These are phyloP conservation scores for Ophiostoma ulmi DNA, from an alignment of 2,329 filamentous ascomycete species.

Conservation along the genomic window DNA sequence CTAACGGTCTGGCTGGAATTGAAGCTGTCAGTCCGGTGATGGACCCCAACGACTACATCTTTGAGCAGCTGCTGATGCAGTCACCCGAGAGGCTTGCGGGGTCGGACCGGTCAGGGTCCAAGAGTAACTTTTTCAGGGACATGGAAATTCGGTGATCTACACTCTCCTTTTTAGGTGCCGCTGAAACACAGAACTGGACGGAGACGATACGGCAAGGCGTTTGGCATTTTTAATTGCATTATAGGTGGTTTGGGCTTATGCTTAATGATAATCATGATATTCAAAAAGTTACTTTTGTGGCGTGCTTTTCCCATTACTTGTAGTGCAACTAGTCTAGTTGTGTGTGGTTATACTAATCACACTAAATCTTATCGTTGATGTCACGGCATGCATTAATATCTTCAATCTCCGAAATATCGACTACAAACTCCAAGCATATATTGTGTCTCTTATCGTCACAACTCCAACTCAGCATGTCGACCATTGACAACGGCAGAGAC, in stretches of 20 bases:
- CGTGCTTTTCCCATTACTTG: background rate
- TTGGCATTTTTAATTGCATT: background rate
- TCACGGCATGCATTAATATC: background rate
- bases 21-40: conserved; percentile 29
- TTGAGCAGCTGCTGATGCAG: conserved; percentile 33
- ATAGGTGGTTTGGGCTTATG: background rate
- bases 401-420: background rate
- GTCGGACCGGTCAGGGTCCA: conserved; percentile 32
- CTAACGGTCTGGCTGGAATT: conserved; percentile 10
- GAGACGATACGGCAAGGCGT: background rate
- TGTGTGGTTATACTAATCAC: background rate
- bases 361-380: background rate
- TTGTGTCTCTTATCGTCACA: background rate
- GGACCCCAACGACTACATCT: conserved; percentile 34
- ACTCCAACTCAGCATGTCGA: background rate
- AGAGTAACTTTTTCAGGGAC: conserved; percentile 40
- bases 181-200: background rate
- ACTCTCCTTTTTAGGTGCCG: background rate
- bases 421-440: background rate
- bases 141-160: conserved; percentile 38
- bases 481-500: background rate
- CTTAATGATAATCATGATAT: background rate
- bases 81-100: conserved; percentile 31
- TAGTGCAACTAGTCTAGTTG: background rate
- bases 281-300: background rate